These are phyloP conservation scores for Trichoderma atrobrunneum DNA, from an alignment of 2,329 filamentous ascomycete genomes.

Conservation along the genomic window DNA sequence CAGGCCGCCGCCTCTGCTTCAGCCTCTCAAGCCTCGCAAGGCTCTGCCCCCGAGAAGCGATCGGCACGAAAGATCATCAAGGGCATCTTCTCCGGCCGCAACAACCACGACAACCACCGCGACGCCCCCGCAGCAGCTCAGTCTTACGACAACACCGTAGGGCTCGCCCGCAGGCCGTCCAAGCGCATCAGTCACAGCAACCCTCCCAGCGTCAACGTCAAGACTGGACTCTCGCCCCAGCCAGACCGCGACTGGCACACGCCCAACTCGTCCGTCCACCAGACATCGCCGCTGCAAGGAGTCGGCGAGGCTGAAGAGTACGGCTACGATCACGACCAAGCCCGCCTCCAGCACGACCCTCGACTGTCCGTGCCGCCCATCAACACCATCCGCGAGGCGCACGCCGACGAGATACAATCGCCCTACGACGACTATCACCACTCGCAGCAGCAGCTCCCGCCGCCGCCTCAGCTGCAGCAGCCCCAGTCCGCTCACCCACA, in stretches of 20 bases:
- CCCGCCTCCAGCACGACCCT: neutral
- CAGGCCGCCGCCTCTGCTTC: conserved; percentile 29
- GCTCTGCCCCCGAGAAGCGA: conserved; percentile 42
- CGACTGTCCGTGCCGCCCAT: conserved; percentile 24
- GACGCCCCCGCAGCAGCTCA: conserved; percentile 29
- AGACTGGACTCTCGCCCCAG: conserved; percentile 38
- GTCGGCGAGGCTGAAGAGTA: conserved; percentile 41
- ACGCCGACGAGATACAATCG: conserved; percentile 40
- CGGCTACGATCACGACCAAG: conserved; percentile 24
- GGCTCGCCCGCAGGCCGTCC: conserved; percentile 53
- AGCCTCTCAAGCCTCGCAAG: conserved; percentile 29
- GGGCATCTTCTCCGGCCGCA: conserved; percentile 46
- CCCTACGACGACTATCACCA: conserved; percentile 48
- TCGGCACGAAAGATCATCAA: conserved; percentile 54
- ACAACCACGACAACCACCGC: conserved; percentile 17
- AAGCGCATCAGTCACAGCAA: conserved; percentile 51
- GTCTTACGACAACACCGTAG: conserved; percentile 48
- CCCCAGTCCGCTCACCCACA: conserved; percentile 21
- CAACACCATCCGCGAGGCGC: conserved; percentile 47
- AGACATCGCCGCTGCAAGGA: conserved; percentile 44
- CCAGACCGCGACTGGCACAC: conserved; percentile 25
- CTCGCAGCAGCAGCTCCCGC: conserved; percentile 21
- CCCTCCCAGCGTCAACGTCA: conserved; percentile 41
- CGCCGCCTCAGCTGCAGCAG: conserved; percentile 28
- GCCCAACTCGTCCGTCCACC: conserved; percentile 23